These are phyloP conservation scores for Dovyalis caffra DNA, from an alignment of 345 rosid species.

Conservation along the genomic window DNA sequence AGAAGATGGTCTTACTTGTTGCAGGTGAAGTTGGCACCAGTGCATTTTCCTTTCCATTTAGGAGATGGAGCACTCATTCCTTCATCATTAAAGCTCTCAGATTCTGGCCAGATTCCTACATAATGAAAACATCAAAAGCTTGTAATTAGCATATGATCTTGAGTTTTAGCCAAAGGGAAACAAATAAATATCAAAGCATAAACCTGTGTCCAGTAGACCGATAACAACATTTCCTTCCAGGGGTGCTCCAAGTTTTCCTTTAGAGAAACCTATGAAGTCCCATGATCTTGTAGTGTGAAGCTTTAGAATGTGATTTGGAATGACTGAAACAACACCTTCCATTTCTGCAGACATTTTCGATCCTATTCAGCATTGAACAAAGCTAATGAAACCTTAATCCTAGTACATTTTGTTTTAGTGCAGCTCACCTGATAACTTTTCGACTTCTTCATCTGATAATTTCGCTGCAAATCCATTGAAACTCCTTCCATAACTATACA, in stretches of 20 bases:
- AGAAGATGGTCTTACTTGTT: conserved; percentile 23
- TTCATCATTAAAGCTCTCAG: conserved; percentile 22
- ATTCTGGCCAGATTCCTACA: conserved; percentile 36
- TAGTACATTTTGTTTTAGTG: not conserved
- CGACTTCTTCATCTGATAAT: conserved; percentile 37
- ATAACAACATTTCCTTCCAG: conserved; percentile 24
- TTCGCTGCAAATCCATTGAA: conserved; percentile 48
- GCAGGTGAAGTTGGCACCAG: conserved; percentile 31
- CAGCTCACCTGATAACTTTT: conserved; percentile 31
- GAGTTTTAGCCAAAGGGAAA: not conserved
- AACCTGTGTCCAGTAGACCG: conserved; percentile 32
- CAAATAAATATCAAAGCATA: not conserved
- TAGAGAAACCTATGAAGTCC: conserved; percentile 24
- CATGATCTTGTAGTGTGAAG: conserved; percentile 41
- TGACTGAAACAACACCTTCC: conserved; percentile 32
- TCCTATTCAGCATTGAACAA: not conserved
- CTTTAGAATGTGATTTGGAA: conserved; percentile 20
- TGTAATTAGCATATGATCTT: not conserved
- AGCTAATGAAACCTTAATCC: not conserved
- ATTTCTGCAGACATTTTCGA: conserved; percentile 7
- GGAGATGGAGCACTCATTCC: conserved; percentile 25
- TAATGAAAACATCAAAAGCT: not conserved
- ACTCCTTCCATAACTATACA: conserved; percentile 41
- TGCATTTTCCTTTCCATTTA: conserved; percentile 35
- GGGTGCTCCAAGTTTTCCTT: conserved; percentile 3